Conservation (phyloP, 345 rosid species). For the Camelina sativa region DNA sequence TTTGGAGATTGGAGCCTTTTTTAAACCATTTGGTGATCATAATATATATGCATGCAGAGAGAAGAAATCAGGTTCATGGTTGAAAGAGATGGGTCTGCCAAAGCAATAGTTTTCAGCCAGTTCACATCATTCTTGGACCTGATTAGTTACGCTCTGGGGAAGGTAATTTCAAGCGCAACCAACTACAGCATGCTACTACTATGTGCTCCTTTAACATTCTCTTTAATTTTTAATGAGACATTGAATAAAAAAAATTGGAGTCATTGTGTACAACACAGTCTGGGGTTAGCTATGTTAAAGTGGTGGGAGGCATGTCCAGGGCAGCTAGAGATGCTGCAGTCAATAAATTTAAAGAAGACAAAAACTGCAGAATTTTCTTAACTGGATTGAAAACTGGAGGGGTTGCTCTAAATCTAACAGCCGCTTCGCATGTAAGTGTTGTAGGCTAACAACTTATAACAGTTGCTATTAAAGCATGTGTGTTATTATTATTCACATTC, state of each 20-base stretch:
- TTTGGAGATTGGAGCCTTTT: constrained; percentile 12
- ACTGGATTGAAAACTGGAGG: constrained; percentile 98
- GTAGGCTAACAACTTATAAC: neutral
- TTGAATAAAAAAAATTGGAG: no score
- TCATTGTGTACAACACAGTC: constrained; percentile 60
- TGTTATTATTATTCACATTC: neutral
- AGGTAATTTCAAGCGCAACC: constrained; percentile 51
- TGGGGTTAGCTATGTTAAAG: constrained; percentile 75
- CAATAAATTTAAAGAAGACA: constrained; percentile 80
- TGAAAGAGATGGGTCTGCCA: constrained; percentile 97
- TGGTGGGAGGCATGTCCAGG: constrained; percentile 88
- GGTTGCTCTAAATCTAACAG: constrained; percentile 90
- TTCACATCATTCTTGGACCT: constrained; percentile 95
- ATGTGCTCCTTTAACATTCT: no score
- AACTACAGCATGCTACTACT: no score
- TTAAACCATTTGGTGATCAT: neutral
- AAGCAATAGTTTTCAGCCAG: constrained; percentile 98
- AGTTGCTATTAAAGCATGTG: neutral
- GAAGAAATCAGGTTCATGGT: constrained; percentile 95
- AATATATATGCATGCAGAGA: constrained; percentile 54
- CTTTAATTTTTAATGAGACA: no score
- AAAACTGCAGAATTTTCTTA: constrained; percentile 85
- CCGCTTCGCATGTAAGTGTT: constrained; percentile 87
- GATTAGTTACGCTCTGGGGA: constrained; percentile 76
- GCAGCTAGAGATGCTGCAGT: constrained; percentile 82